phyloP scores from a whole-genome alignment of 257 asterid genomes.

The Penstemon newberryi region DNA sequence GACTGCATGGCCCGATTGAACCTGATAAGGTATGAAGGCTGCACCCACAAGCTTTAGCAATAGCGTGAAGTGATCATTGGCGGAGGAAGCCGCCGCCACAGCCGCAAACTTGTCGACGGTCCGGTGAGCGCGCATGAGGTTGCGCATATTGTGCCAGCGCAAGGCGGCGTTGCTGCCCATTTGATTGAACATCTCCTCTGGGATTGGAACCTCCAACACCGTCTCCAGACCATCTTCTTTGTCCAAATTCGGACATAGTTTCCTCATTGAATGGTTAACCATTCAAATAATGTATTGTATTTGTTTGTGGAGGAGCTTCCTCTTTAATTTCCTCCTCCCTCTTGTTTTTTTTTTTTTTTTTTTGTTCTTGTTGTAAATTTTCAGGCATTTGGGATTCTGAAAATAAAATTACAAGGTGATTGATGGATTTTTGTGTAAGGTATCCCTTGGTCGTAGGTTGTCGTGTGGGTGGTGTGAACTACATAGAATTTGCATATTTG shows the following conservation, averaged over 20 bases:
- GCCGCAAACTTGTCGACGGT: slow-evolving; percentile 38
- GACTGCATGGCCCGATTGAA: slow-evolving; percentile 53
- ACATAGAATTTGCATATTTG: too few relatives aligned
- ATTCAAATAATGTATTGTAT: too few relatives aligned
- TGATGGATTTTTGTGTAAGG: slow-evolving; percentile 30
- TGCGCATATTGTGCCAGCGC: slow-evolving; percentile 82
- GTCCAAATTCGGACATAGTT: slow-evolving; percentile 65
- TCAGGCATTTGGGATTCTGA: too few relatives aligned
- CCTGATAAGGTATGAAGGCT: slow-evolving; percentile 75
- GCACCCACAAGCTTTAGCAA: slow-evolving; percentile 79
- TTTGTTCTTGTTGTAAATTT: neutral
- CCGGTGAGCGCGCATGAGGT: slow-evolving; percentile 51
- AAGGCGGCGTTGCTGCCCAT: slow-evolving; percentile 64
- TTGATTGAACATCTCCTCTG: slow-evolving; percentile 76
- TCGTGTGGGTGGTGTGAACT: slow-evolving; percentile 26
- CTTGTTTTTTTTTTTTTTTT: neutral
- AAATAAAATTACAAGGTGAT: slow-evolving; percentile 2
- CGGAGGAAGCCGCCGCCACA: slow-evolving; percentile 23
- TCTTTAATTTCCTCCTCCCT: neutral
- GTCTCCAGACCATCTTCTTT: slow-evolving; percentile 70
- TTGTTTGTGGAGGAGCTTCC: slow-evolving; percentile 15
- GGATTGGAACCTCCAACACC: slow-evolving; percentile 89
- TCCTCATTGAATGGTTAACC: slow-evolving; percentile 45
- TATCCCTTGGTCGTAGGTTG: slow-evolving; percentile 42
- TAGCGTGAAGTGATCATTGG: slow-evolving; percentile 65